Conservation (phyloP, 225 moss, liverwort and hornwort genomes). For the Pseudoscleropodium purum region DNA sequence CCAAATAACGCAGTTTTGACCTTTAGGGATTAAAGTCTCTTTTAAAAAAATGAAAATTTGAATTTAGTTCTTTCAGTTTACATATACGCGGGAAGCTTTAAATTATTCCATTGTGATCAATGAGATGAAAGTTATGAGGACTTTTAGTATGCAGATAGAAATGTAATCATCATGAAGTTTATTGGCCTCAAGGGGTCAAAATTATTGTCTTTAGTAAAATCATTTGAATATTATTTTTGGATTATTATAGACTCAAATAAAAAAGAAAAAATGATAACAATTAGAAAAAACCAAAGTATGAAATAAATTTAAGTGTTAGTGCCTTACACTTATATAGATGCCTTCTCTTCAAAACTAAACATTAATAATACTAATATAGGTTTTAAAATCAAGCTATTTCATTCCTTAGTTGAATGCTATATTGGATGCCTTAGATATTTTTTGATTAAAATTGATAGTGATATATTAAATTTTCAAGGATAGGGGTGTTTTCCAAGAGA, state of each 20-base stretch:
- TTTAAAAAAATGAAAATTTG: too few relatives aligned
- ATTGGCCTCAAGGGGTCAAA: too few relatives aligned
- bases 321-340: not conserved
- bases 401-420: not conserved
- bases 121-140: too few relatives aligned
- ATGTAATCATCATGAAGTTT: too few relatives aligned
- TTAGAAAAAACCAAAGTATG: not conserved
- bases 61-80: too few relatives aligned
- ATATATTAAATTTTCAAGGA: too few relatives aligned
- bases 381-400: not conserved
- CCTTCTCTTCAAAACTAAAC: not conserved
- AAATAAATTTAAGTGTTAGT: accelerated
- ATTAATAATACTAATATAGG: accelerated
- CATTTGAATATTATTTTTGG: not conserved
- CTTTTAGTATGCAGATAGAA: too few relatives aligned
- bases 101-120: too few relatives aligned
- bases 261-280: not conserved
- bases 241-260: not conserved
- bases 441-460: not conserved
- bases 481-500: too few relatives aligned
- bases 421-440: not conserved
- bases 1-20: too few relatives aligned
- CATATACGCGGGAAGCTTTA: too few relatives aligned
- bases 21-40: too few relatives aligned
- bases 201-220: not conserved